Conservation (phyloP, 164 flowering plant genomes). For the Echeveria elegans region DNA sequence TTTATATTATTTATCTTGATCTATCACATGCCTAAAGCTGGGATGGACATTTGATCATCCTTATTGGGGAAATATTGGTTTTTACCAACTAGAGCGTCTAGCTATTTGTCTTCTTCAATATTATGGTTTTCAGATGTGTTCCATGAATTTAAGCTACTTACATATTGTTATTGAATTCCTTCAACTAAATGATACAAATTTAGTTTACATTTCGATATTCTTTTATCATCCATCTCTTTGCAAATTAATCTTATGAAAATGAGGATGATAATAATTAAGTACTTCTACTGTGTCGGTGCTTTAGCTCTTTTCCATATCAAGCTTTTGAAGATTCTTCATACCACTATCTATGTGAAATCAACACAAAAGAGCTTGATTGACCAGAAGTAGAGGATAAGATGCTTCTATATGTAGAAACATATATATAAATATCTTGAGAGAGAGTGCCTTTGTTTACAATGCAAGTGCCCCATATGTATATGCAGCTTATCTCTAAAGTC, state of each 20-base stretch:
- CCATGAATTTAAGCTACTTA: too few species aligned
- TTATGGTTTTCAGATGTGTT: too few species aligned
- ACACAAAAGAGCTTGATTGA: neutral
- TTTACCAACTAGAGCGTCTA: neutral
- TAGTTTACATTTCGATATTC: neutral
- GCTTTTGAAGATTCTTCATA: neutral
- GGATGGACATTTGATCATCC: neutral
- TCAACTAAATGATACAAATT: neutral
- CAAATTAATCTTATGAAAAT: neutral
- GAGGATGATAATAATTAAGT: conserved; percentile 9
- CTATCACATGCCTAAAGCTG: neutral
- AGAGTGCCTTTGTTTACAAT: neutral
- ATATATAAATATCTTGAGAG: neutral
- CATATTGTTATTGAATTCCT: too few species aligned
- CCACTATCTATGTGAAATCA: neutral
- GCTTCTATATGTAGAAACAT: neutral
- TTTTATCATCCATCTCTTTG: neutral
- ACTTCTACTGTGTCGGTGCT: conserved; percentile 3
- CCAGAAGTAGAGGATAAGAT: conserved; percentile 1
- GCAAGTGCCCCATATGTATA: neutral
- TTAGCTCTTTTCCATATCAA: neutral
- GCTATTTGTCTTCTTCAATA: too few species aligned
- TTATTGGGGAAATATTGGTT: neutral
- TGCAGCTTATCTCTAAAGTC: neutral
- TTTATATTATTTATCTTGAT: neutral